Percentiles rank a stretch among this genome's conserved stretches.
phyloP scores from a whole-genome alignment of 805 yeast species.

The Jamesozyma spencerorum region DNA sequence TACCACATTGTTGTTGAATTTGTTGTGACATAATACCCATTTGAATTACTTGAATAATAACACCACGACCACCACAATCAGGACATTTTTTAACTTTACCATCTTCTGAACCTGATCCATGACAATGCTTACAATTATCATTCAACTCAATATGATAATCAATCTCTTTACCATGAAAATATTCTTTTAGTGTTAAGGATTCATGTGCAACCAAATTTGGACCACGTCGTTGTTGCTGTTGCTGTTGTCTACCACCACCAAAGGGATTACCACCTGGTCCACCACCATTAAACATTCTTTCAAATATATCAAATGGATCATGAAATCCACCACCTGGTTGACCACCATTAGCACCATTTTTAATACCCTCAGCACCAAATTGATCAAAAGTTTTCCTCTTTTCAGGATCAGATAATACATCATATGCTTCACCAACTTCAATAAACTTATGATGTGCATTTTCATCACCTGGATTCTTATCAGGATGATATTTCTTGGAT shows the following conservation, averaged over 20 bases:
- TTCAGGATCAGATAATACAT: constrained; percentile 63
- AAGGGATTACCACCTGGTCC: constrained; percentile 36
- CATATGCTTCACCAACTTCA: constrained; percentile 90
- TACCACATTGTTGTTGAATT: constrained; percentile 68
- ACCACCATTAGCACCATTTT: constrained; percentile 45
- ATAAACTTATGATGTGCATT: constrained; percentile 80
- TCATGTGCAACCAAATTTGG: constrained; percentile 50
- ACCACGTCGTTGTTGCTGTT: constrained; percentile 40
- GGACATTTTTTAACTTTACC: constrained; percentile 58
- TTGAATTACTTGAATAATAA: constrained; percentile 54
- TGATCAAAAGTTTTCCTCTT: constrained; percentile 61
- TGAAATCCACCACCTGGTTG: constrained; percentile 34
- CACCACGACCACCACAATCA: constrained; percentile 70
- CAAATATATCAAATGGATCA: constrained; percentile 31
- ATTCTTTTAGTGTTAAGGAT: constrained; percentile 50
- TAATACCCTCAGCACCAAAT: constrained; percentile 68
- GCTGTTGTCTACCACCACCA: constrained; percentile 7
- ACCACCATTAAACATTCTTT: constrained; percentile 34
- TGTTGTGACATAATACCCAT: constrained; percentile 87
- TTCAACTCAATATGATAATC: constrained; percentile 60
- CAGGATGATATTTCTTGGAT: constrained; percentile 87
- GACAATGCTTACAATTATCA: constrained; percentile 66
- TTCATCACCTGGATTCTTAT: constrained; percentile 76
- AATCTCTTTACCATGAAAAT: constrained; percentile 57
- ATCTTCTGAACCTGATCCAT: constrained; percentile 81